Evolutionary conservation across 768 basidiomycete species (phyloP), one percentile per base, ranked within the genome.

Genomic region (Crucibulum laeve): DNA sequence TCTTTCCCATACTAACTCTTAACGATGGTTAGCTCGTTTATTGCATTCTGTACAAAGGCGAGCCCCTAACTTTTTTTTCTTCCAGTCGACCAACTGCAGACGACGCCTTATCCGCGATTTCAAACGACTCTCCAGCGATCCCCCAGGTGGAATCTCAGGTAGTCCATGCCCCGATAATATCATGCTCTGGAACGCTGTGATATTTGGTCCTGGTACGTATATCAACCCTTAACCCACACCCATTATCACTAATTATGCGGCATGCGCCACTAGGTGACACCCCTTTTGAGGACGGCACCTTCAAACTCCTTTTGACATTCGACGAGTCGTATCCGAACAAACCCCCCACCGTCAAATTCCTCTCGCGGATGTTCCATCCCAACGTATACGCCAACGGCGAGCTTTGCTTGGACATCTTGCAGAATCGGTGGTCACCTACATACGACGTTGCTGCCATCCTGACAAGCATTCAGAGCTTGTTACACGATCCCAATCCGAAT

Each of bases 121-220:
- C 70, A 98, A 96, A 69, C 79, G 91, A 19, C 78, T 99, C 34
- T 91, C 91, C 36, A 84, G 84, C 18, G 96, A 98, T 59, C 94
- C 95, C 3, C 96, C 96, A 0, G 85, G 88, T 42, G 96, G 96
- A 4, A 92, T 99, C 53, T 94, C 91, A 3, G 96, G 95, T 11
- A 94, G 91, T 56, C 95, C 96, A 59, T 93, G 91, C 59, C 85
- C 91, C 2, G 96, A 98, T 61, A 98, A 98, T 62, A 96, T 99
- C 64, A 96, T 98, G 92, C 76, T 97, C 13, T 99, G 96, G 96
- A 99, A 99, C 57, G 96, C 96, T 1, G 96, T 99, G 45, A 99
- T 99, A 50, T 98, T 99, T 59, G 96, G 96, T 2, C 96, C 96
- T 65, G 87, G 95, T 93, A 46, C 57, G 85, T 67, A 14, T n/a